Evolutionary conservation across 352 stramenopile genomes (phyloP).

Genomic region (Halophytophthora batemanensis): DNA sequence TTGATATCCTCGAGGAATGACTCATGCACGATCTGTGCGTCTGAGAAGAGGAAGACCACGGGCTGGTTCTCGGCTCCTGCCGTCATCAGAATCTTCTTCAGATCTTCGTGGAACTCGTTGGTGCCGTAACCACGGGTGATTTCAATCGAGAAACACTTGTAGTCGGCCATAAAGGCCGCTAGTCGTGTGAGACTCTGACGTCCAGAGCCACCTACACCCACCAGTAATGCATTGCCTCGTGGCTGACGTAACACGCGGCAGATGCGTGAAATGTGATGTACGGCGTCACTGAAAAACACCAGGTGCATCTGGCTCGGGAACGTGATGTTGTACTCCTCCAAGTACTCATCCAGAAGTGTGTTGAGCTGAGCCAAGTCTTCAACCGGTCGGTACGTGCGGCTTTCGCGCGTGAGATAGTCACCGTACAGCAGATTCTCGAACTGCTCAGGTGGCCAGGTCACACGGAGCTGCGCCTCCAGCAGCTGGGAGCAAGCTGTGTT

Average conservation of each 20-base stretch:
- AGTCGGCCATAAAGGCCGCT: constrained; percentile 90
- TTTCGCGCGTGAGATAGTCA: constrained; percentile 86
- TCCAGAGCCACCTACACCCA: constrained; percentile 90
- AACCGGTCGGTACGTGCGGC: constrained; percentile 71
- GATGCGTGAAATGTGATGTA: constrained; percentile 93
- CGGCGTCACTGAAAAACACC: constrained; percentile 95
- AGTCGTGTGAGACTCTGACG: constrained; percentile 90
- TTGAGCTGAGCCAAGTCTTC: constrained; percentile 68
- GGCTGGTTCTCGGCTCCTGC: constrained; percentile 85
- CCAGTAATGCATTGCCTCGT: constrained; percentile 89
- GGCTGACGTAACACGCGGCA: constrained; percentile 91
- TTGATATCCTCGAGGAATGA: constrained; percentile 95
- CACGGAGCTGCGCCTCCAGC: constrained; percentile 58
- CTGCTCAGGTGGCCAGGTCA: constrained; percentile 50
- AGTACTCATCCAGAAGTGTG: constrained; percentile 81
- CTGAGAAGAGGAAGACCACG: constrained; percentile 92
- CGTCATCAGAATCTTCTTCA: constrained; percentile 90
- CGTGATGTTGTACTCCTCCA: constrained; percentile 95
- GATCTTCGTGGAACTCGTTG: constrained; percentile 91
- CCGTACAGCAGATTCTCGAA: constrained; percentile 89
- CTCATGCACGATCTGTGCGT: constrained; percentile 92
- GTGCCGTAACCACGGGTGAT: constrained; percentile 90
- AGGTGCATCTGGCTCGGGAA: constrained; percentile 93
- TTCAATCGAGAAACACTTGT: constrained; percentile 90
- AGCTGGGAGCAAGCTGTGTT: constrained; percentile 76